A percentile compares a stretch with the other conserved stretches of the same genome.
Conservation (phyloP, 192 early-diverging fungal genomes). For the Paraglomus occultum region DNA sequence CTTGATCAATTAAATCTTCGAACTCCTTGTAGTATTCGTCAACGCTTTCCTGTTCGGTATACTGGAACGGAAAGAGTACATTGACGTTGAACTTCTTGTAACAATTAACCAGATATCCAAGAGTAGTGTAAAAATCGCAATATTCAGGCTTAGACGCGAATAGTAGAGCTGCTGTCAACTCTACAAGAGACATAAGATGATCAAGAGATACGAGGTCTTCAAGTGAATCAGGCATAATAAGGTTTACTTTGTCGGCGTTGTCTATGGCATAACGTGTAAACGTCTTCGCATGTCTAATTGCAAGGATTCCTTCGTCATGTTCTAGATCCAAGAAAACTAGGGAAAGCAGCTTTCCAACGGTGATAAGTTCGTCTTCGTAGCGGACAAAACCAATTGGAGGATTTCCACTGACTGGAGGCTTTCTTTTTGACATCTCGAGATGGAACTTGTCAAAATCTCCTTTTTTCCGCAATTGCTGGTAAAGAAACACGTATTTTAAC, state of each 20-base stretch:
- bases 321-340: neutral
- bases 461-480: neutral
- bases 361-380: neutral
- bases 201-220: conserved; percentile 9
- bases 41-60: no score
- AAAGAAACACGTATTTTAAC: conserved; percentile 31
- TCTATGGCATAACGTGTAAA: conserved; percentile 8
- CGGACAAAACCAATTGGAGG: conserved; percentile 14
- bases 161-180: conserved; percentile 3
- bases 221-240: neutral
- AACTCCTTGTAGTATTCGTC: neutral
- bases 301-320: neutral
- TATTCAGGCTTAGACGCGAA: neutral
- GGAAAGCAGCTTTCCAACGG: conserved; percentile 9
- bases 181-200: conserved; percentile 17
- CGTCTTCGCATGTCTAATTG: neutral
- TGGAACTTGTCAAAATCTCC: neutral
- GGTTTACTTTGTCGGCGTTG: neutral
- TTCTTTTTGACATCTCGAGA: neutral
- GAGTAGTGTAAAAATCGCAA: conserved; percentile 11
- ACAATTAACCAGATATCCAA: neutral
- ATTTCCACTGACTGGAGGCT: neutral
- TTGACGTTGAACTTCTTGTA: neutral
- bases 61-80: no score
- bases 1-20: neutral